Conservation (phyloP, 371 early-diverging fungal genomes). For the Mucor indicus region DNA sequence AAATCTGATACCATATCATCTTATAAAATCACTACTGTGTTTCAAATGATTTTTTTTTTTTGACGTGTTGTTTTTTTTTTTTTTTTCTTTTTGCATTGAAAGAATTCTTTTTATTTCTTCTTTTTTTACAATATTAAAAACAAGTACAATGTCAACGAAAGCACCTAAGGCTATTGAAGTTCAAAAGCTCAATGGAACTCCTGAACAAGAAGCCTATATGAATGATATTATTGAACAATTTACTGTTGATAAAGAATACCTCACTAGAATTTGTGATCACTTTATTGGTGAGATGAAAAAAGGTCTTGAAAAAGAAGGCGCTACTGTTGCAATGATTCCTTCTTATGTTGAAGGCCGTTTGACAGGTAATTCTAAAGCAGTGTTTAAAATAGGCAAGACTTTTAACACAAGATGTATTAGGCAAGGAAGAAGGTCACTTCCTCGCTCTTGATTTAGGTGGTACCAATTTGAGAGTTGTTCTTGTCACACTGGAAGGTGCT, state of each 20-base stretch:
- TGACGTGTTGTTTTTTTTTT: too few species aligned
- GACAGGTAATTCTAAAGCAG: constrained; percentile 35
- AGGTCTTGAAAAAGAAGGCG: constrained; percentile 64
- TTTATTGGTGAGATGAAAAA: constrained; percentile 74
- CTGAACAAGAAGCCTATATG: constrained; percentile 47
- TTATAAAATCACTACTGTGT: too few species aligned
- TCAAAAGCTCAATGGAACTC: constrained; percentile 33
- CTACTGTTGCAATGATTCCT: constrained; percentile 77
- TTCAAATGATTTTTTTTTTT: too few species aligned
- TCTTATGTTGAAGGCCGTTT: constrained; percentile 63
- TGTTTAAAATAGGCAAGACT: too few species aligned
- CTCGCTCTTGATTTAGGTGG: constrained; percentile 95
- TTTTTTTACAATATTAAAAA: constrained; percentile 1
- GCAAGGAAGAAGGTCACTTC: constrained; percentile 76
- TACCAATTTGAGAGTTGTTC: constrained; percentile 89
- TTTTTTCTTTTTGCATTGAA: too few species aligned
- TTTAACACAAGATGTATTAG: too few species aligned
- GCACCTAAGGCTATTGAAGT: constrained; percentile 20
- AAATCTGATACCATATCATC: too few species aligned
- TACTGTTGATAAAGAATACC: constrained; percentile 49
- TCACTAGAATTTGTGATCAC: constrained; percentile 61
- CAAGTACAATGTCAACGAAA: constrained; percentile 14
- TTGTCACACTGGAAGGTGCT: constrained; percentile 76
- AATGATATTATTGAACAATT: constrained; percentile 55
- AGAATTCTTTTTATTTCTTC: constrained; percentile 6